A percentile compares a stretch with the other conserved stretches of the same genome.
These are phyloP conservation scores for Sabuloglossum arenarium DNA, from an alignment of 495 filamentous ascomycete genomes.

Conservation along the genomic window DNA sequence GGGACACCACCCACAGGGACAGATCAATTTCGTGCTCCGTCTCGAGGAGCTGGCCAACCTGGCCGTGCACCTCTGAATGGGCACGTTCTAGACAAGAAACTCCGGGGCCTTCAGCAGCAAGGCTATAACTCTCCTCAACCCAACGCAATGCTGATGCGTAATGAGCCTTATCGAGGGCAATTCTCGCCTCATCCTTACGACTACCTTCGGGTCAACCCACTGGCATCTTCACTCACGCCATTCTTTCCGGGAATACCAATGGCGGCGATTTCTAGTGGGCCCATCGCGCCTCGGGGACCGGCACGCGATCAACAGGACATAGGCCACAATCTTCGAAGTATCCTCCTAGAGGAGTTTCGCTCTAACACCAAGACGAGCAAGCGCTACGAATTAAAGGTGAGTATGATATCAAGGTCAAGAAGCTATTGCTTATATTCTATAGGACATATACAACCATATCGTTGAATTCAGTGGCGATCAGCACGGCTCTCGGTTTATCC, in stretches of 20 bases:
- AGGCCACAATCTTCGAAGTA: slow-evolving; percentile 43
- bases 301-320: slow-evolving; percentile 41
- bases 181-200: slow-evolving; percentile 21
- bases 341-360: slow-evolving; percentile 61
- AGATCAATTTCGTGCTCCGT: slow-evolving; percentile 23
- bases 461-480: slow-evolving; percentile 95
- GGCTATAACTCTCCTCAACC: slow-evolving; percentile 14
- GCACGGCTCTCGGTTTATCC: slow-evolving; percentile 87
- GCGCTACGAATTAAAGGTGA: slow-evolving; percentile 65
- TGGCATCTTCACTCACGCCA: slow-evolving; percentile 11
- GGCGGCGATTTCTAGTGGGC: slow-evolving; percentile 8
- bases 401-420: not conserved
- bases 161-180: slow-evolving; percentile 20
- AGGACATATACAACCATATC: slow-evolving; percentile 76
- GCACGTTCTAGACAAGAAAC: slow-evolving; percentile 26
- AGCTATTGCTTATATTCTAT: slow-evolving; percentile 6
- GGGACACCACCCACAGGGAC: slow-evolving; percentile 18
- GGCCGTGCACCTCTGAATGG: slow-evolving; percentile 16
- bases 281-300: slow-evolving; percentile 23
- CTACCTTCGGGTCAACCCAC: slow-evolving; percentile 10
- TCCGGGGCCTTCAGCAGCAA: slow-evolving; percentile 29
- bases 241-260: slow-evolving; percentile 14
- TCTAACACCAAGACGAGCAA: slow-evolving; percentile 54
- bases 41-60: slow-evolving; percentile 17
- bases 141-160: slow-evolving; percentile 16